Base-by-base conservation (phyloP, 1,139 yeast species). In the Kazachstania sp. region DNA sequence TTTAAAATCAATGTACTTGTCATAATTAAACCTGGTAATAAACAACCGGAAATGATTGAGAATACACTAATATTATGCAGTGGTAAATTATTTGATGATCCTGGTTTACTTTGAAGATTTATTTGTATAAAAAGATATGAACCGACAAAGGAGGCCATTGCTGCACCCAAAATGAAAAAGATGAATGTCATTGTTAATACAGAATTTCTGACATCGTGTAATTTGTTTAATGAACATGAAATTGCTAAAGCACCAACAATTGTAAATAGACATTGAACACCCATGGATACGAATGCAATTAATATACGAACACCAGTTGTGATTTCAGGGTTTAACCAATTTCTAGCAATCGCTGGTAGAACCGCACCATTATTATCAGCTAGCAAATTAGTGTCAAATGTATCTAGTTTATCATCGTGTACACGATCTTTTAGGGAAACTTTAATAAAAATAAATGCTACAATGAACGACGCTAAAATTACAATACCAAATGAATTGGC, bases 91-190 rank as follows among this genome's bases (percentile, higher is more conserved):
- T 37, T 41, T 15, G 40, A 20, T 16, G 49, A 39, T 2, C 48
- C 46, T 15, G 45, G 43, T 36, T 39, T 47, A 15, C 43, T 32
- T 5, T 38, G 44, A 29, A 45, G 44, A 35, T 44, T 49, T 26
- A 42, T 43, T 34, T 49, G 53, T 20, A 68, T 62, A 20, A 55
- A 49, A 37, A 83, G 67, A 46, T 81, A 72, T 12, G 85, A 72
- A 23, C 94, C 86, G 12, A 79, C 70, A 59, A 76, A 85, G 0
- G 95, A 86, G 0, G 94, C 82, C 46, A 83, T 74, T 28, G 80
- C 72, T 0, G 94, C 95, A 20, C 92, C 85, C 41, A 77, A 66
- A 8, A 83, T 77, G 55, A 86, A 79, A 50, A 81, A 71, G 8
- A 77, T 66, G 35, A 84, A 60, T 0, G 87, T 78, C 45, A 82